Conservation (phyloP, 2,329 filamentous ascomycete genomes). For the Exophiala lecanii-corni region DNA sequence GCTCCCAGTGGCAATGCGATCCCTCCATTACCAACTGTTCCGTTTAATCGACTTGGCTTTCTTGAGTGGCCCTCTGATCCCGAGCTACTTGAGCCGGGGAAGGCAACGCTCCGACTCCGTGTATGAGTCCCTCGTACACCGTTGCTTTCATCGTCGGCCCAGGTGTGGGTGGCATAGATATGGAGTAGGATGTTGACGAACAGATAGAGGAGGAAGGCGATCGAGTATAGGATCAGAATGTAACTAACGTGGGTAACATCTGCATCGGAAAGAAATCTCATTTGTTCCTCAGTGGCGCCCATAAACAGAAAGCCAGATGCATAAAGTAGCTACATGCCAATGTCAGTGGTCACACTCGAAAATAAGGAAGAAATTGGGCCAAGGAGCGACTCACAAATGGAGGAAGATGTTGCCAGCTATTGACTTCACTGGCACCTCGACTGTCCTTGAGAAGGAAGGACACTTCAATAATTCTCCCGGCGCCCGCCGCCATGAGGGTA, state of each 20-base stretch:
- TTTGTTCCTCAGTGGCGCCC: slow-evolving; percentile 95
- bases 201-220: slow-evolving; percentile 86
- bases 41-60: slow-evolving; percentile 8
- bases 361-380: slow-evolving; percentile 17
- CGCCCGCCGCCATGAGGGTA: slow-evolving; percentile 84
- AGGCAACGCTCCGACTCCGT: slow-evolving; percentile 14
- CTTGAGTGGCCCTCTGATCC: slow-evolving; percentile 5
- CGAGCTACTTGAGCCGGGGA: slow-evolving; percentile 9
- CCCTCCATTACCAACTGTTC: slow-evolving; percentile 22
- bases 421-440: slow-evolving; percentile 62
- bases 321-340: slow-evolving; percentile 65
- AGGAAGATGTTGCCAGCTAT: slow-evolving; percentile 67
- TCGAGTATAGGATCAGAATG: slow-evolving; percentile 82
- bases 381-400: slow-evolving; percentile 57
- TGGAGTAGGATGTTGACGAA: slow-evolving; percentile 82
- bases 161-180: slow-evolving; percentile 67
- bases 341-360: slow-evolving; percentile 25
- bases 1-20: slow-evolving; percentile 21
- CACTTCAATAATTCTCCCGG: slow-evolving; percentile 84
- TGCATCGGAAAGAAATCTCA: slow-evolving; percentile 68
- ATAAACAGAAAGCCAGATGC: slow-evolving; percentile 95
- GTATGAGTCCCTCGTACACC: slow-evolving; percentile 9
- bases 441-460: slow-evolving; percentile 77
- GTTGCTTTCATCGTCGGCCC: slow-evolving; percentile 35
- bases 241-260: slow-evolving; percentile 87